Percentiles rank a stretch among this genome's conserved stretches.
Evolutionary conservation across 768 basidiomycete species (phyloP).

Genomic region (Pisolithus marmoratus): DNA sequence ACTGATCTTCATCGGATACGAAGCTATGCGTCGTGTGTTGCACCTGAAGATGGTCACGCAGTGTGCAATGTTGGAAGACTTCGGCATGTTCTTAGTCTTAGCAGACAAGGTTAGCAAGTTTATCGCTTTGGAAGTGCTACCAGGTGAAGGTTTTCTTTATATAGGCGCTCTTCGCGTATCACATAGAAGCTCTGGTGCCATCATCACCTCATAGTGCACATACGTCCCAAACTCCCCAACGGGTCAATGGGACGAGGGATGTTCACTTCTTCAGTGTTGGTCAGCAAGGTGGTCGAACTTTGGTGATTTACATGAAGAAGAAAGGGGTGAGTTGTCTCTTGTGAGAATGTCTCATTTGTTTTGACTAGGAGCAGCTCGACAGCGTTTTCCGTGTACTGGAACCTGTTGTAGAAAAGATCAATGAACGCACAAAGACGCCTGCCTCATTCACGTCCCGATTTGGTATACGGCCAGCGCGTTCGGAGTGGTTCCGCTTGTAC

Average conservation of each 20-base stretch:
- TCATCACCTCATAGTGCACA: slow-evolving; percentile 66
- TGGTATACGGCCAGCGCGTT: slow-evolving; percentile 71
- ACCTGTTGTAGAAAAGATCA: slow-evolving; percentile 87
- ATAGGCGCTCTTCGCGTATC: slow-evolving; percentile 86
- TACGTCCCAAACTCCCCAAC: slow-evolving; percentile 78
- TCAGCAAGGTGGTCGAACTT: slow-evolving; percentile 75
- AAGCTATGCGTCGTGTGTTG: slow-evolving; percentile 88
- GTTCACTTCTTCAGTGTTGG: slow-evolving; percentile 97
- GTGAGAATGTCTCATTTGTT: slow-evolving; percentile 8
- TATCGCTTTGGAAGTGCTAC: neutral
- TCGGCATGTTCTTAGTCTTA: slow-evolving; percentile 92
- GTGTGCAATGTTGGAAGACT: slow-evolving; percentile 93
- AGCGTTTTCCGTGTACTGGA: slow-evolving; percentile 97
- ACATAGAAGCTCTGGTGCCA: slow-evolving; percentile 94
- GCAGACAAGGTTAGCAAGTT: slow-evolving; percentile 68
- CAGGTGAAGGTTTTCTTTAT: neutral
- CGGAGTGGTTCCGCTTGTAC: slow-evolving; percentile 95
- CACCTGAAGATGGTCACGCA: slow-evolving; percentile 93
- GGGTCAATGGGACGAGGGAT: slow-evolving; percentile 84
- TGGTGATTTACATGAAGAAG: slow-evolving; percentile 95
- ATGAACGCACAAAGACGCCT: slow-evolving; percentile 66
- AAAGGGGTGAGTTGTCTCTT: slow-evolving; percentile 54
- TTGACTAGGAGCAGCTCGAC: slow-evolving; percentile 46
- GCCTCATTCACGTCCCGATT: slow-evolving; percentile 68
- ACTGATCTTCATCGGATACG: slow-evolving; percentile 7